Conservation (phyloP, 495 filamentous ascomycete species). For the Neurospora sp. region DNA sequence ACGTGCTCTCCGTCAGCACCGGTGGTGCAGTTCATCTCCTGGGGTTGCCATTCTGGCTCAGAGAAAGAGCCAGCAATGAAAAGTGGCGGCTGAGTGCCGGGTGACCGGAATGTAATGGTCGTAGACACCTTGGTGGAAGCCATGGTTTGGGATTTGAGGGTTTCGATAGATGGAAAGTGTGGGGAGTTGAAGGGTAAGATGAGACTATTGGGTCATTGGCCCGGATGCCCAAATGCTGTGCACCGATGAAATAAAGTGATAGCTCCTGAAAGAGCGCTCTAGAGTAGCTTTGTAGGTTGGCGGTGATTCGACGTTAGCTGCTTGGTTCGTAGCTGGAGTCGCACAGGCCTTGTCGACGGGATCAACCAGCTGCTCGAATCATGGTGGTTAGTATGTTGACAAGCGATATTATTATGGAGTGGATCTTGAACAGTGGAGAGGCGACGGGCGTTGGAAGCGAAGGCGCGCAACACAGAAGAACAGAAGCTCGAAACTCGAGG, state of each 20-base stretch:
- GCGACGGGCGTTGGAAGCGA: background rate
- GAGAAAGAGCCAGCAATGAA: slow-evolving; percentile 58
- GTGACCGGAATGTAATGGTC: slow-evolving; percentile 48
- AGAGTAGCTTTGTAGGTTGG: background rate
- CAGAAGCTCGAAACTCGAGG: background rate
- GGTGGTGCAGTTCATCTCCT: slow-evolving; percentile 45
- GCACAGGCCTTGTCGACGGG: background rate
- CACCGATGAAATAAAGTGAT: background rate
- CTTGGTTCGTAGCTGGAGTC: background rate
- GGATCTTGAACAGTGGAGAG: background rate
- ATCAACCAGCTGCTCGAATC: background rate
- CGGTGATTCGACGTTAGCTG: background rate
- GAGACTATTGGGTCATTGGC: slow-evolving; percentile 3
- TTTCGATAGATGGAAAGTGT: background rate
- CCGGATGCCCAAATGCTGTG: slow-evolving; percentile 2
- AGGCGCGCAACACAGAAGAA: background rate
- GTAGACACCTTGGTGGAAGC: slow-evolving; percentile 28
- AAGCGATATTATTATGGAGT: background rate
- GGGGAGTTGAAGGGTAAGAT: background rate
- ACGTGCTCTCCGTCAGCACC: slow-evolving; percentile 32
- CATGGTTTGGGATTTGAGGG: slow-evolving; percentile 21
- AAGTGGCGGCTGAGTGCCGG: slow-evolving; percentile 48
- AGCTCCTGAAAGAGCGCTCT: background rate
- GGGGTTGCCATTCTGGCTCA: slow-evolving; percentile 49
- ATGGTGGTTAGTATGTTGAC: background rate